These are phyloP conservation scores for Talinum fruticosum DNA, from an alignment of 148 eudicot species.

Conservation along the genomic window DNA sequence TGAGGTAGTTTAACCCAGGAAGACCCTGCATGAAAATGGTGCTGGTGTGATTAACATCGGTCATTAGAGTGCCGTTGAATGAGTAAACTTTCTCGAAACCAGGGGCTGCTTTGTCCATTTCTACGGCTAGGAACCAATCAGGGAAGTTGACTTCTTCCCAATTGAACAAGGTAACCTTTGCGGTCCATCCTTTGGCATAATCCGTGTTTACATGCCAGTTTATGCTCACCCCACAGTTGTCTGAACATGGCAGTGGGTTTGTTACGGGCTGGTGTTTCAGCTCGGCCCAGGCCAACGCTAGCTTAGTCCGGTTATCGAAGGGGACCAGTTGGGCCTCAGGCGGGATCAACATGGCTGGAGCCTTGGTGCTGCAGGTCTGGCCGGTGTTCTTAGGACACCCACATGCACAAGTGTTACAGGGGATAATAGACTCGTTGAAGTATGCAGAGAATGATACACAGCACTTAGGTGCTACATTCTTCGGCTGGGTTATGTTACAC, in stretches of 20 bases:
- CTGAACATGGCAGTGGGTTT: slow-evolving; percentile 74
- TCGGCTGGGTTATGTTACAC: slow-evolving; percentile 51
- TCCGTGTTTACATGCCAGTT: slow-evolving; percentile 75
- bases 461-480: slow-evolving; percentile 38
- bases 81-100: slow-evolving; percentile 83
- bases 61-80: slow-evolving; percentile 51
- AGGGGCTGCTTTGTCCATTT: slow-evolving; percentile 45
- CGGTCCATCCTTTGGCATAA: slow-evolving; percentile 61
- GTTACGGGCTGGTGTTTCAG: slow-evolving; percentile 58
- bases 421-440: slow-evolving; percentile 46
- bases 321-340: slow-evolving; percentile 84
- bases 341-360: slow-evolving; percentile 83
- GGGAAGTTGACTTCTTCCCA: slow-evolving; percentile 54
- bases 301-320: slow-evolving; percentile 66
- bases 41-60: slow-evolving; percentile 28
- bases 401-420: slow-evolving; percentile 65
- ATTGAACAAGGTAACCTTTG: slow-evolving; percentile 60
- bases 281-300: slow-evolving; percentile 68
- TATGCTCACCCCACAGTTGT: slow-evolving; percentile 86
- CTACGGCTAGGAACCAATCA: slow-evolving; percentile 67
- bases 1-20: slow-evolving; percentile 59
- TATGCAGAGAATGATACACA: slow-evolving; percentile 51
- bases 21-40: slow-evolving; percentile 68
- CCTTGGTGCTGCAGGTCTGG: slow-evolving; percentile 46
- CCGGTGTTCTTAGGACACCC: slow-evolving; percentile 43